These are phyloP conservation scores for Pontederia crassipes DNA, from an alignment of 176 grass and related monocot genomes.

Conservation along the genomic window DNA sequence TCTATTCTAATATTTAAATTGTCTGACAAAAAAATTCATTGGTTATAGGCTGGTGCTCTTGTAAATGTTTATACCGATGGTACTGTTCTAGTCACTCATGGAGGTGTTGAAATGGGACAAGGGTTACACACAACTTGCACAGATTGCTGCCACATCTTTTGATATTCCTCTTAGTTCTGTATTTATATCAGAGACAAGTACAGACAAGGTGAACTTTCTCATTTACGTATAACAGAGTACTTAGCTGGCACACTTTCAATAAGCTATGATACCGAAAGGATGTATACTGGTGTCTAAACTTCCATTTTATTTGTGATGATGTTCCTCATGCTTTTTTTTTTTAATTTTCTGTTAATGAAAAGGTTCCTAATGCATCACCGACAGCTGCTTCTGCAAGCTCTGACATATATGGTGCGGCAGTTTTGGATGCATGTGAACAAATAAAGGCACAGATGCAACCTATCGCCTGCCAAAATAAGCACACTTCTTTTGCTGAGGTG, in stretches of 20 bases:
- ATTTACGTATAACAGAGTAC: too few relatives aligned
- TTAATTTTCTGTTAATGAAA: neutral
- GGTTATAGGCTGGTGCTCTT: slow-evolving; percentile 68
- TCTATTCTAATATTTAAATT: too few relatives aligned
- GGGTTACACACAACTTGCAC: slow-evolving; percentile 91
- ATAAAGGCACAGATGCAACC: slow-evolving; percentile 86
- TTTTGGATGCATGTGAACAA: slow-evolving; percentile 93
- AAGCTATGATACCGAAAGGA: too few relatives aligned
- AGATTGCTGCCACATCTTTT: slow-evolving; percentile 79
- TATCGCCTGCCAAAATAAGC: slow-evolving; percentile 42
- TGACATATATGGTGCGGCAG: slow-evolving; percentile 89
- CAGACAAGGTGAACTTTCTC: slow-evolving; percentile 70
- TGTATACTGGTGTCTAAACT: neutral
- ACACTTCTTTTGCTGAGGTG: slow-evolving; percentile 89
- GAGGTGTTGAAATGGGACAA: slow-evolving; percentile 98
- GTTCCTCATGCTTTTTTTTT: too few relatives aligned
- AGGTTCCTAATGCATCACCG: slow-evolving; percentile 92
- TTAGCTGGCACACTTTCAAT: too few relatives aligned
- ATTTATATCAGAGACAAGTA: slow-evolving; percentile 98
- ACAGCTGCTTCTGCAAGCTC: slow-evolving; percentile 97
- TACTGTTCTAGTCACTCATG: slow-evolving; percentile 92
- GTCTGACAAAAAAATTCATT: too few relatives aligned
- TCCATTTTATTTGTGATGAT: neutral
- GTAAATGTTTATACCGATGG: slow-evolving; percentile 97
- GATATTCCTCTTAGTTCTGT: slow-evolving; percentile 76